Evolutionary conservation across 306 rosid genomes (phyloP).

Genomic region (Cucumis cinereus): DNA sequence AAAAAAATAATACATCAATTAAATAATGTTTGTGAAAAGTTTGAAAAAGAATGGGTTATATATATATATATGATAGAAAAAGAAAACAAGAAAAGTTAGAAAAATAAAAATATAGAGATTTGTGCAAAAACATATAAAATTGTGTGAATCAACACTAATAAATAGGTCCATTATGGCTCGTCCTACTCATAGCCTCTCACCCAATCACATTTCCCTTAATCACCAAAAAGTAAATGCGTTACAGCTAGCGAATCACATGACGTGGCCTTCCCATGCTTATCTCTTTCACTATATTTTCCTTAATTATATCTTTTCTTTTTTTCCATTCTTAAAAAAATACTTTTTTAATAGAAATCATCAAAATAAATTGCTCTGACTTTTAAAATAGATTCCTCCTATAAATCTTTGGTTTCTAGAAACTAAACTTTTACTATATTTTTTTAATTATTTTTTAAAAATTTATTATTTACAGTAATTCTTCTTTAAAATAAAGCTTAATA

Average conservation of each 20-base stretch:
- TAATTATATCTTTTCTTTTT: neutral
- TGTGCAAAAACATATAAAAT: slow-evolving; percentile 6
- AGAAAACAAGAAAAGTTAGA: neutral
- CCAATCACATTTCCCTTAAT: neutral
- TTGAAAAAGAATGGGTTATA: neutral
- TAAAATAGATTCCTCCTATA: too few species aligned
- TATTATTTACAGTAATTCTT: too few species aligned
- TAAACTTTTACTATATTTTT: too few species aligned
- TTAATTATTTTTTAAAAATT: too few species aligned
- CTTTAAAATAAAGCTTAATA: too few species aligned
- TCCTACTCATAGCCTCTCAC: slow-evolving; percentile 1
- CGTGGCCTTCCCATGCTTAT: slow-evolving; percentile 33
- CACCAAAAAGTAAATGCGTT: slow-evolving; percentile 21
- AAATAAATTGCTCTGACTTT: too few species aligned
- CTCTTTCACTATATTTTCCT: slow-evolving; percentile 10
- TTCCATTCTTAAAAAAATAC: too few species aligned
- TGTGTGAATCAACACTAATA: neutral
- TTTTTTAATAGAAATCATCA: too few species aligned
- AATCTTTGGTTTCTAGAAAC: too few species aligned
- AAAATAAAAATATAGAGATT: neutral
- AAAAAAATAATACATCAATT: neutral
- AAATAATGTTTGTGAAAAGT: neutral
- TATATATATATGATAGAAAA: neutral
- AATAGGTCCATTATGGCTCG: neutral
- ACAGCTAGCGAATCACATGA: slow-evolving; percentile 54